Evolutionary conservation across 768 basidiomycete species (phyloP), one percentile per base, ranked within the genome.

Genomic region (Crepidotus variabilis): DNA sequence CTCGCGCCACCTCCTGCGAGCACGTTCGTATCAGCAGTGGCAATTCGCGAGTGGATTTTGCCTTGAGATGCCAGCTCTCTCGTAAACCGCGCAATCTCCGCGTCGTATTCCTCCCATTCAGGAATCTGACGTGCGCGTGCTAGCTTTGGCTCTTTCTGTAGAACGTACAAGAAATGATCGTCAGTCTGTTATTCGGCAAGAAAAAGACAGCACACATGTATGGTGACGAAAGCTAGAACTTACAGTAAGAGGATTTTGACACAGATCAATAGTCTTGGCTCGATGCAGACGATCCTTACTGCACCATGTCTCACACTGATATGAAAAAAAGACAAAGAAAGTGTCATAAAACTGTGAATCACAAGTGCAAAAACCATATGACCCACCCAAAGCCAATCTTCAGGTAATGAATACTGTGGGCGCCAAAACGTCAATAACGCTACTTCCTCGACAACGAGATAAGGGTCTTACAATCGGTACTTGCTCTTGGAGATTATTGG

Each of bases 261-360:
- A 98, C 4, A 98, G 81, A 67, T 98, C 96, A 58, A 98, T 96
- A 6, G 90, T 92, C 72, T 92, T 92, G 1, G 87, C 88, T 78
- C 85, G 80, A 64, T 91, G 73, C 0, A 94, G 71, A 39, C 92
- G 78, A 63, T 93, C 90, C 68, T 91, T 92, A 77, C 88, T 91
- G 65, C 97, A 99, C 97, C 97, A 98, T 0, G 96, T 98, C 78
- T 98, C 96, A 68, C 96, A 98, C 92, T 93, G 50, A 62, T 60
- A 63, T 13, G 32, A 45, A 36, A 47, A 50, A 57, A 10, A 0
- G 9, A 20, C 6, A 35, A 28, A 18, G 6, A 49, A 18, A 51
- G 20, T 9, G 43, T 32, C 5, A 43, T 43, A 11, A 43, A 43
- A 43, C 39, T 2, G 5, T 43, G 13, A 2, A 43, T 43, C 39